phyloP scores from a whole-genome alignment of 805 yeast genomes.

The Suhomyces faveliae region DNA sequence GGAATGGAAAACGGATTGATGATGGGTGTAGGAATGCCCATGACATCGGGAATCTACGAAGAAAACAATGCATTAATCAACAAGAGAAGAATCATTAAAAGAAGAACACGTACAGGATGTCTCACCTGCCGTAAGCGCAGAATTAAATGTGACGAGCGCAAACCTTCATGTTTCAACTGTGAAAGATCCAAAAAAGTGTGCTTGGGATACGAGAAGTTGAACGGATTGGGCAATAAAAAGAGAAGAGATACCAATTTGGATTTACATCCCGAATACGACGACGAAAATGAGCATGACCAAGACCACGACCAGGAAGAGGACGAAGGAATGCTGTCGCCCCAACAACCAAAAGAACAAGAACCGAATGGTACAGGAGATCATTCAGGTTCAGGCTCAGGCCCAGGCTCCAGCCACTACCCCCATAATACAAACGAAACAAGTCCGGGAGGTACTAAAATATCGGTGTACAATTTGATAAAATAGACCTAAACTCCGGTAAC shows the following conservation, averaged over 20 bases:
- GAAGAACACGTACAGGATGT: constrained; percentile 75
- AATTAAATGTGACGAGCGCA: constrained; percentile 62
- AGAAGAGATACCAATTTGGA: constrained; percentile 7
- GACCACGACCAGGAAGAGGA: background rate
- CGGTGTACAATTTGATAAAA: constrained; percentile 7
- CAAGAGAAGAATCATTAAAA: constrained; percentile 47
- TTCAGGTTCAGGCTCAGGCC: constrained; percentile 1
- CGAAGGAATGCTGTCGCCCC: background rate
- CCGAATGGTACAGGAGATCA: constrained; percentile 7
- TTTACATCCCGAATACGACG: constrained; percentile 3
- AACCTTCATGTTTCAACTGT: constrained; percentile 68
- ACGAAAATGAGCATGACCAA: constrained; percentile 3
- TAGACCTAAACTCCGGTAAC: background rate
- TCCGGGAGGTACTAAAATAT: constrained; percentile 5
- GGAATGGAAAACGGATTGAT: constrained; percentile 3
- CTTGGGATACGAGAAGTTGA: constrained; percentile 54
- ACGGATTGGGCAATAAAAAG: constrained; percentile 5
- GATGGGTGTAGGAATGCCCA: constrained; percentile 8
- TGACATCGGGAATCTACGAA: constrained; percentile 13
- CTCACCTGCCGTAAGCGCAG: constrained; percentile 69
- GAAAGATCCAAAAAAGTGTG: constrained; percentile 63
- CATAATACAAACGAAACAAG: background rate
- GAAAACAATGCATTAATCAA: constrained; percentile 32
- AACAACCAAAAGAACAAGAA: background rate
- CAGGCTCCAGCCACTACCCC: background rate